Conservation (phyloP, 306 rosid species). For the Cajanus cajan region DNA sequence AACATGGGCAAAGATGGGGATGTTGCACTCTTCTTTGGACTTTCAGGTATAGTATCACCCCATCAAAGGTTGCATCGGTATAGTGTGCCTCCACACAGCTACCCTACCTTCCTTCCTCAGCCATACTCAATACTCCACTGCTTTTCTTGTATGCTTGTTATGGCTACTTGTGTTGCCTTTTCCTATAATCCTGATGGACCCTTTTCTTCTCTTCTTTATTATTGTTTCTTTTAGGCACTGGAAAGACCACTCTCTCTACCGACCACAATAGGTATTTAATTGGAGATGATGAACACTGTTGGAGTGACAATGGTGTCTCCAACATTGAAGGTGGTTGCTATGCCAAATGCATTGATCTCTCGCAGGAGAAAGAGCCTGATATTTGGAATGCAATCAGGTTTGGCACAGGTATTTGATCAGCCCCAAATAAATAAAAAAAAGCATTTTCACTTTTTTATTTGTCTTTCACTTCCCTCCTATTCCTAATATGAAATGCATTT, state of each 20-base stretch:
- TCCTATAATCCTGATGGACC: constrained; percentile 17
- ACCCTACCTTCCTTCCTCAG: constrained; percentile 28
- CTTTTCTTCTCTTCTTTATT: not conserved
- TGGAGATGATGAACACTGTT: constrained; percentile 92
- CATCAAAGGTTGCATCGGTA: not conserved
- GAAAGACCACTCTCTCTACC: constrained; percentile 86
- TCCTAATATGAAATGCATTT: not conserved
- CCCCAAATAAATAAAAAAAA: too few relatives aligned
- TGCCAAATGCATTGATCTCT: constrained; percentile 88
- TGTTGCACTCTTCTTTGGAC: constrained; percentile 96
- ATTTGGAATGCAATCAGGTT: constrained; percentile 90
- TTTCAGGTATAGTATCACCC: constrained; percentile 70
- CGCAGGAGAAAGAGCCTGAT: constrained; percentile 81
- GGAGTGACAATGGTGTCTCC: constrained; percentile 81
- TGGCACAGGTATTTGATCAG: constrained; percentile 84
- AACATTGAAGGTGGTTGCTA: constrained; percentile 98
- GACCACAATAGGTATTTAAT: constrained; percentile 76
- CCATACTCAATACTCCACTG: constrained; percentile 11
- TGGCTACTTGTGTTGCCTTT: not conserved
- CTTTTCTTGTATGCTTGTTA: not conserved
- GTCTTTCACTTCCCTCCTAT: too few relatives aligned
- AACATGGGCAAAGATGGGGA: constrained; percentile 81
- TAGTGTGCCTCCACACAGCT: not conserved
- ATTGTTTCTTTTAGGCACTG: constrained; percentile 54
- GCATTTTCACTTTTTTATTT: too few relatives aligned